Evolutionary conservation across 2,329 filamentous ascomycete genomes (phyloP), one percentile per base, ranked within the genome.

Genomic region (Talaromyces rugulosus): DNA sequence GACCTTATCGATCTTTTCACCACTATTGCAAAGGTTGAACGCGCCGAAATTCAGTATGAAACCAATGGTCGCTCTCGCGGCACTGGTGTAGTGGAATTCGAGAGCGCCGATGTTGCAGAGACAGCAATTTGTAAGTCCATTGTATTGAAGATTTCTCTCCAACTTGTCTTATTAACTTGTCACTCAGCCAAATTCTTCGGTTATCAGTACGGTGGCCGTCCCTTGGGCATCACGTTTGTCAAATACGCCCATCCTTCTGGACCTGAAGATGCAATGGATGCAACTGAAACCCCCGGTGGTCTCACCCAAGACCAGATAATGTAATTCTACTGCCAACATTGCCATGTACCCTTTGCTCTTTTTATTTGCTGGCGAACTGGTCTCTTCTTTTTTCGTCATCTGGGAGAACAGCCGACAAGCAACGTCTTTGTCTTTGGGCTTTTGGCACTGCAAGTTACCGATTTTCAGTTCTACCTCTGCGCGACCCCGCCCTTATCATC

Each of bases 11-110:
- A 99, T 75, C 85, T 99, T 23, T 99, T 99, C 82, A 93, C 90
- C 18, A 99, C 95, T 11, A 99, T 99, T 72, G 95, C 95, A 66
- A 96, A 96, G 77, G 95, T 99, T 63, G 92, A 97, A 71, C 92
- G 95, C 71, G 95, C 95, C n/a, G 95, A 99, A 79, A 98, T 99
- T 62, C 95, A 99, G 78, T 98, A 99, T 73, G 95, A 99, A 77
- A 90, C 91, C 4, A 98, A 96, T 71, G 95, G 95, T 53, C 91
- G 95, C 70, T 99, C 95, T 63, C 90, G 92, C 66, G 95, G 95
- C 66, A 95, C 91, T 63, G 95, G 95, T 74, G 95, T 99, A n/a
- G 95, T 99, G 61, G 89, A 95, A 65, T 98, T 99, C 74, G 91
- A 96, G 72, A 85, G 80, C 59, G 80, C 86, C 16, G 88, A 93